phyloP scores from a whole-genome alignment of 2,329 filamentous ascomycete genomes.

The Alternaria arborescens region DNA sequence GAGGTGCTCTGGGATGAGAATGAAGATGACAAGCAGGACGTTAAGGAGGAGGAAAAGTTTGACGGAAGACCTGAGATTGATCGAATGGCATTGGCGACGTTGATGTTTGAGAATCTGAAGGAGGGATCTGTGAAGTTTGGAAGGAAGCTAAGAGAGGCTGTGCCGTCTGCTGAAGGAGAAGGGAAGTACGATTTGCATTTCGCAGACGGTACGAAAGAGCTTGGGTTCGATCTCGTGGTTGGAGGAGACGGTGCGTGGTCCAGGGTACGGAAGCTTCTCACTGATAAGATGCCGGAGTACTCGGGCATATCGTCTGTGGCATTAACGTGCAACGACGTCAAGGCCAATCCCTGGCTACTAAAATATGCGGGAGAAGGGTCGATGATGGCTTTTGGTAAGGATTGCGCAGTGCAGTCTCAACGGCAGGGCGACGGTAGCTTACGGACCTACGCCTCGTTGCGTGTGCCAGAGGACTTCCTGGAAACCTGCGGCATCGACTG shows the following conservation, averaged over 20 bases:
- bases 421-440: slow-evolving; percentile 62
- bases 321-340: slow-evolving; percentile 55
- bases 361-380: slow-evolving; percentile 56
- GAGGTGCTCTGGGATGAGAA: slow-evolving; percentile 45
- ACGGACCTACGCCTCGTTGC: slow-evolving; percentile 50
- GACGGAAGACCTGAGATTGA: slow-evolving; percentile 60
- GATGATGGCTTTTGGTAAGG: slow-evolving; percentile 49
- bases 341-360: slow-evolving; percentile 54
- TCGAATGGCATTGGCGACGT: slow-evolving; percentile 46
- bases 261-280: slow-evolving; percentile 42
- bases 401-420: slow-evolving; percentile 53
- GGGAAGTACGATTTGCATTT: slow-evolving; percentile 42
- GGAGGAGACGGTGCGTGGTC: slow-evolving; percentile 60
- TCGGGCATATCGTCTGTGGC: slow-evolving; percentile 57
- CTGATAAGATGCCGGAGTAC: slow-evolving; percentile 55
- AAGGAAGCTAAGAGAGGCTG: slow-evolving; percentile 51
- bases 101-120: slow-evolving; percentile 56
- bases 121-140: slow-evolving; percentile 48
- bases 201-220: slow-evolving; percentile 39
- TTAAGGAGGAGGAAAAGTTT: slow-evolving; percentile 40
- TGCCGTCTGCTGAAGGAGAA: slow-evolving; percentile 2
- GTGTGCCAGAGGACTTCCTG: slow-evolving; percentile 51
- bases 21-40: slow-evolving; percentile 48
- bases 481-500: slow-evolving; percentile 58
- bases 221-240: slow-evolving; percentile 56